Percentiles rank a stretch among this genome's conserved stretches.
phyloP scores from a whole-genome alignment of 805 yeast species.

The Cyberlindnera euphorbiae region DNA sequence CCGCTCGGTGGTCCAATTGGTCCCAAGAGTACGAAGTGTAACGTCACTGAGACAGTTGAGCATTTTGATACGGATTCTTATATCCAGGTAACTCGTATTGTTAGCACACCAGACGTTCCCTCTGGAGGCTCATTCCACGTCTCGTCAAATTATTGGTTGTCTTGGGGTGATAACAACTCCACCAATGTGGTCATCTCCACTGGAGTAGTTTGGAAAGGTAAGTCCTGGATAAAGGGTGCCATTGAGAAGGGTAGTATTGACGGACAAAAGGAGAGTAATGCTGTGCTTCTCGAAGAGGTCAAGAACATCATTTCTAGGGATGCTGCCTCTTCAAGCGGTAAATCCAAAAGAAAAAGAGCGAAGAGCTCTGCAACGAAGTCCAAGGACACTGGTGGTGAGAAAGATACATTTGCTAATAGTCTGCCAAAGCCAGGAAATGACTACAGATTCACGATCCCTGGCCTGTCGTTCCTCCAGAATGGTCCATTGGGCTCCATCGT shows the following conservation, averaged over 20 bases:
- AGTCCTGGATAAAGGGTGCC: slow-evolving; percentile 71
- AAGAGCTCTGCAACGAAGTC: slow-evolving; percentile 11
- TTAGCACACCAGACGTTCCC: slow-evolving; percentile 91
- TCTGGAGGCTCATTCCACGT: slow-evolving; percentile 70
- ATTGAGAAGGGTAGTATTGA: slow-evolving; percentile 72
- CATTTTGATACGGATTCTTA: slow-evolving; percentile 49
- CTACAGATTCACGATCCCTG: slow-evolving; percentile 4
- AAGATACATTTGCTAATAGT: neutral
- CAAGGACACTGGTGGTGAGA: slow-evolving; percentile 1
- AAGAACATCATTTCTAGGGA: slow-evolving; percentile 26
- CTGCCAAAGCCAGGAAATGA: slow-evolving; percentile 1
- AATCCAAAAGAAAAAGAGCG: slow-evolving; percentile 15
- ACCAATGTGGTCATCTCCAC: slow-evolving; percentile 54
- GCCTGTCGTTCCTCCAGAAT: neutral
- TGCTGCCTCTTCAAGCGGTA: slow-evolving; percentile 10
- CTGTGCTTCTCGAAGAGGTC: slow-evolving; percentile 39
- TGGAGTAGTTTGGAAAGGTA: slow-evolving; percentile 64
- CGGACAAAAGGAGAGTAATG: slow-evolving; percentile 63
- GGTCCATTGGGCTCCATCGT: slow-evolving; percentile 1
- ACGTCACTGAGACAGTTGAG: slow-evolving; percentile 54
- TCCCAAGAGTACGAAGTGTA: slow-evolving; percentile 82
- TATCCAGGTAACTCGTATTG: slow-evolving; percentile 55
- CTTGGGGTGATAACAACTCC: slow-evolving; percentile 58
- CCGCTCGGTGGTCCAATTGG: slow-evolving; percentile 81
- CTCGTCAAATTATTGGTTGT: slow-evolving; percentile 49